Evolutionary conservation across 2,329 filamentous ascomycete genomes (phyloP).

Genomic region (Arachnopeziza araneosa): DNA sequence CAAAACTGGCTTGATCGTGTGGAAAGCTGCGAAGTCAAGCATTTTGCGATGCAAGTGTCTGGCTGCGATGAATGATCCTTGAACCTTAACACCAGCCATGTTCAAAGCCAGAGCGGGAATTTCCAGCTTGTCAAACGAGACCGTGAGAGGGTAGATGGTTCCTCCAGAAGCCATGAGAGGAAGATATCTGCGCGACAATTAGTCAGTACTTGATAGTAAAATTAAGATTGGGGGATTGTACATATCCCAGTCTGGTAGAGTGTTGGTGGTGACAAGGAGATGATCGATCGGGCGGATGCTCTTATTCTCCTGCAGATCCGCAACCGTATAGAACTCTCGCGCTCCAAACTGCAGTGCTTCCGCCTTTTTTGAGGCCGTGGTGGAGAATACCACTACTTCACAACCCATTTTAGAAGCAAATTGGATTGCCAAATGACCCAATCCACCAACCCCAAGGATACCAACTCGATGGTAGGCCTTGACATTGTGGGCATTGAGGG

Average conservation of each 20-base stretch:
- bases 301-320: constrained; percentile 25
- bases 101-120: constrained; percentile 44
- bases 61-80: constrained; percentile 32
- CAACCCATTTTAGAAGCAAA: constrained; percentile 64
- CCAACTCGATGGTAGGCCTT: constrained; percentile 65
- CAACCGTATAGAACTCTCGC: constrained; percentile 41
- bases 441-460: constrained; percentile 64
- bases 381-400: constrained; percentile 55
- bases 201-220: background rate
- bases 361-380: constrained; percentile 48
- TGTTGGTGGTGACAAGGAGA: constrained; percentile 11
- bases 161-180: constrained; percentile 40
- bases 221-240: constrained; percentile 26
- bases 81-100: background rate
- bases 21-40: constrained; percentile 51
- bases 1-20: constrained; percentile 45
- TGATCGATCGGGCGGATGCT: constrained; percentile 14
- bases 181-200: background rate
- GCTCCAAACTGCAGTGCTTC: constrained; percentile 57
- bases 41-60: constrained; percentile 30
- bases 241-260: constrained; percentile 32
- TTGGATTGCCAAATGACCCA: constrained; percentile 66
- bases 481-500: constrained; percentile 10
- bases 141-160: constrained; percentile 44
- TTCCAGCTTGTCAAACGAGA: constrained; percentile 50